Conservation (phyloP, 2,329 filamentous ascomycete species). For the Botrytis paeoniae region DNA sequence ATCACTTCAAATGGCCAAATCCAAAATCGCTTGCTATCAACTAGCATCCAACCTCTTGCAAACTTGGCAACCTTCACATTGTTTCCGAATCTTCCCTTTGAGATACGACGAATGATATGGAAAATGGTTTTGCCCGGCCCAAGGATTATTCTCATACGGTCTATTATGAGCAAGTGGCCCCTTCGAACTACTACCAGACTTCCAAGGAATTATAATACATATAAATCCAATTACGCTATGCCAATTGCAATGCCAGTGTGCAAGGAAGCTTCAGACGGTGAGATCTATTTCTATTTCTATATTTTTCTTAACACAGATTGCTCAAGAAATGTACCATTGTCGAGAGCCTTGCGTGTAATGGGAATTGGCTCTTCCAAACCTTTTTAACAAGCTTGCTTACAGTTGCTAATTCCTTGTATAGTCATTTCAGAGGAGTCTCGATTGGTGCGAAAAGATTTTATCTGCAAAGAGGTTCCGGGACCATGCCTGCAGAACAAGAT, state of each 20-base stretch:
- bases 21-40: neutral
- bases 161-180: neutral
- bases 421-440: neutral
- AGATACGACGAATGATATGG: neutral
- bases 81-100: neutral
- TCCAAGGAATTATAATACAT: neutral
- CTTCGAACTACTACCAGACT: neutral
- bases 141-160: neutral
- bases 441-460: neutral
- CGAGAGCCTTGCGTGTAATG: neutral
- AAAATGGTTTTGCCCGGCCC: neutral
- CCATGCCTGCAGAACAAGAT: neutral
- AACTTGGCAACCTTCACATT: neutral
- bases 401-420: neutral
- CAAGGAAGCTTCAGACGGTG: neutral
- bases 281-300: no score
- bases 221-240: neutral
- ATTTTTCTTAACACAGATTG: no score
- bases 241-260: neutral
- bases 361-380: neutral
- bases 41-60: neutral
- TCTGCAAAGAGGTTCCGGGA: neutral
- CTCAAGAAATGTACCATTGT: no score
- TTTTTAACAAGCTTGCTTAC: neutral
- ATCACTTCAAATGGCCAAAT: no score